Percentiles rank a stretch among this genome's conserved stretches.
These are phyloP conservation scores for Przewalskia tangutica DNA, from an alignment of 257 asterid species.

Conservation along the genomic window DNA sequence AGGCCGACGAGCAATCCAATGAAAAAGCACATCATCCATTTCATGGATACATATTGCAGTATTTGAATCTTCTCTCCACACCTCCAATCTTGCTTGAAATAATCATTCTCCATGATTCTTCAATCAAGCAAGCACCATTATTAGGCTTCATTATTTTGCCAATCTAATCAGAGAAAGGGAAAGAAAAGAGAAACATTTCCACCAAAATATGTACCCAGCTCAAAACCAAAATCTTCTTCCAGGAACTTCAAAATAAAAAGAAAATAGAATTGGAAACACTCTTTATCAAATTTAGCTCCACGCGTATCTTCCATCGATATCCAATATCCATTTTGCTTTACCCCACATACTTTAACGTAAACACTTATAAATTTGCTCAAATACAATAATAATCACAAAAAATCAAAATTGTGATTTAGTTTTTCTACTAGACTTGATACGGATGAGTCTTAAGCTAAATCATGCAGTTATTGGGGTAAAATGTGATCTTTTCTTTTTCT, in stretches of 20 bases:
- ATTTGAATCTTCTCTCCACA: constrained; percentile 44
- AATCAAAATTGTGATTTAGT: neutral
- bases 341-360: neutral
- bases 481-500: neutral
- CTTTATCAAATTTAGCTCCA: neutral
- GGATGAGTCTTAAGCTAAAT: neutral
- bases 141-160: neutral
- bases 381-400: neutral
- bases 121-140: constrained; percentile 8
- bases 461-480: neutral
- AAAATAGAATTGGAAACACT: neutral
- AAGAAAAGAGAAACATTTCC: neutral
- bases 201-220: neutral
- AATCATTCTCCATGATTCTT: constrained; percentile 72
- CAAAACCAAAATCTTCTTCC: neutral
- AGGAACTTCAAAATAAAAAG: neutral
- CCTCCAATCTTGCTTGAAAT: constrained; percentile 90
- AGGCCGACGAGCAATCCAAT: constrained; percentile 67
- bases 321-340: neutral
- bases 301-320: neutral
- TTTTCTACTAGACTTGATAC: neutral
- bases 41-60: constrained; percentile 57
- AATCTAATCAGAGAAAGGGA: neutral
- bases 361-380: neutral
- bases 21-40: constrained; percentile 78